A percentile compares a stretch with the other conserved stretches of the same genome.
Evolutionary conservation across 1,139 yeast genomes (phyloP).

Genomic region (Yamadazyma triangularis): DNA sequence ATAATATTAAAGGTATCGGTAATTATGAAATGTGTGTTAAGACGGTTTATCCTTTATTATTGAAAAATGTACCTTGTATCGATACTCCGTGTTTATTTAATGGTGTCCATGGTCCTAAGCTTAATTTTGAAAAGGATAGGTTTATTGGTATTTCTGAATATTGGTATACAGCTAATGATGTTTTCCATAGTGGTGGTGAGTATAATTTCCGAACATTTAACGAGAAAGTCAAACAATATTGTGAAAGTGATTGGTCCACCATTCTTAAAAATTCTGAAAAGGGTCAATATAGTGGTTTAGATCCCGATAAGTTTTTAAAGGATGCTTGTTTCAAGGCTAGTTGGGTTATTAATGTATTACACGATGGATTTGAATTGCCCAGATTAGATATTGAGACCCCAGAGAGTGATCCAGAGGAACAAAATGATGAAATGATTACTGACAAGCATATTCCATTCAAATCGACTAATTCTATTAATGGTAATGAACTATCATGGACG

Average conservation of each 20-base stretch:
- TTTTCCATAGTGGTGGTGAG: constrained; percentile 73
- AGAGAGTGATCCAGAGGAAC: constrained; percentile 13
- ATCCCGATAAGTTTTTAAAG: constrained; percentile 43
- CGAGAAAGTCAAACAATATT: constrained; percentile 54
- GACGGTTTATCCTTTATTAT: constrained; percentile 63
- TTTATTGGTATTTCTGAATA: constrained; percentile 80
- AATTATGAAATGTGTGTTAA: constrained; percentile 63
- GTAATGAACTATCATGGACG: constrained; percentile 65
- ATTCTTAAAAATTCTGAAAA: constrained; percentile 45
- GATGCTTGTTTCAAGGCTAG: constrained; percentile 80
- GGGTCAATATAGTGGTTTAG: constrained; percentile 48
- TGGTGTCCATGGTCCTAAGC: constrained; percentile 74
- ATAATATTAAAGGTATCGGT: constrained; percentile 59
- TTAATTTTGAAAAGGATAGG: constrained; percentile 65
- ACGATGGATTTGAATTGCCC: constrained; percentile 77
- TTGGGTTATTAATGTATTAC: constrained; percentile 74
- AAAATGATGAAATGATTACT: constrained; percentile 21
- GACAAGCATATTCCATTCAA: constrained; percentile 52
- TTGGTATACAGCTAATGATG: constrained; percentile 83
- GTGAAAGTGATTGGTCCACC: constrained; percentile 61
- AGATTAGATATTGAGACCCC: constrained; percentile 50
- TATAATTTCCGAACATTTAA: constrained; percentile 62
- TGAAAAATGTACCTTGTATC: constrained; percentile 68
- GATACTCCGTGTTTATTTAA: constrained; percentile 75
- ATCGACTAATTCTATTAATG: constrained; percentile 55